These are phyloP conservation scores for Metschnikowia sp. DNA, from an alignment of 805 yeast species.

Conservation along the genomic window DNA sequence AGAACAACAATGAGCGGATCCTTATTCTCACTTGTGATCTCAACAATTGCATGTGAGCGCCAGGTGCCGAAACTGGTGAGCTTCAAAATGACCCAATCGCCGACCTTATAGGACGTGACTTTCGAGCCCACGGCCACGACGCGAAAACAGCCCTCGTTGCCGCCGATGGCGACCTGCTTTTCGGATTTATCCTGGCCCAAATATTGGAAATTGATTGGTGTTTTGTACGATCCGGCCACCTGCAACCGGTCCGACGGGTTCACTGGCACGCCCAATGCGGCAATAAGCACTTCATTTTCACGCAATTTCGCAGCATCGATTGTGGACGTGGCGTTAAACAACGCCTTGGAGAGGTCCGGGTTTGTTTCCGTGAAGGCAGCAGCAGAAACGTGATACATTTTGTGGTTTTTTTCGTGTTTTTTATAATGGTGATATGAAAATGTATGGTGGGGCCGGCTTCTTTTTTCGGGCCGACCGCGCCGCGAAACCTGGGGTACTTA, in stretches of 20 bases:
- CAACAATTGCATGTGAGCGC: slow-evolving; percentile 22
- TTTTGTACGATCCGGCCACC: slow-evolving; percentile 81
- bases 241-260: slow-evolving; percentile 91
- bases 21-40: slow-evolving; percentile 7
- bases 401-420: background rate
- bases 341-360: slow-evolving; percentile 18
- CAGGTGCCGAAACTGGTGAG: slow-evolving; percentile 23
- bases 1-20: slow-evolving; percentile 15
- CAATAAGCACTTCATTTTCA: slow-evolving; percentile 51
- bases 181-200: slow-evolving; percentile 40
- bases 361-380: slow-evolving; percentile 24
- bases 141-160: slow-evolving; percentile 91
- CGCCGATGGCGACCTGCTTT: slow-evolving; percentile 60
- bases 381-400: slow-evolving; percentile 22
- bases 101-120: slow-evolving; percentile 48
- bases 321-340: slow-evolving; percentile 19
- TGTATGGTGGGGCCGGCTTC: background rate
- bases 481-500: background rate
- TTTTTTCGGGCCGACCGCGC: background rate
- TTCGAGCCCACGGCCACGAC: slow-evolving; percentile 67
- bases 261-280: slow-evolving; percentile 75
- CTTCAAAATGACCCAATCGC: slow-evolving; percentile 21
- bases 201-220: slow-evolving; percentile 48
- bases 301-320: slow-evolving; percentile 22
- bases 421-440: background rate